Conservation (phyloP, 2,329 filamentous ascomycete species). For the Atkinsonella texensis region DNA sequence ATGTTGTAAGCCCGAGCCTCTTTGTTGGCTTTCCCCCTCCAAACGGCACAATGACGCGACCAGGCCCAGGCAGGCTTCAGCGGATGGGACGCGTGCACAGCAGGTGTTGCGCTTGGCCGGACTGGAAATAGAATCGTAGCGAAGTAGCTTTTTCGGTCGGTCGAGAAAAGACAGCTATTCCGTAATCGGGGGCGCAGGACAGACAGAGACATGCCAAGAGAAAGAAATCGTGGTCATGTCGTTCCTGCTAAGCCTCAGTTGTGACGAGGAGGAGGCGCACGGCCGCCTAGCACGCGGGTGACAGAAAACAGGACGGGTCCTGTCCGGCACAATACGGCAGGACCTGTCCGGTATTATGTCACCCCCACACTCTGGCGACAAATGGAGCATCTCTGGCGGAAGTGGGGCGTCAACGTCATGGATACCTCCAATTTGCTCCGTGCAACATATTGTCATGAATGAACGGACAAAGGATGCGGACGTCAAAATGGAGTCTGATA, state of each 20-base stretch:
- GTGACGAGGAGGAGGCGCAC: background rate
- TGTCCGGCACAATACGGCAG: no score
- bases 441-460: no score
- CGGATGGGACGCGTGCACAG: background rate
- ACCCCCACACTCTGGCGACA: background rate
- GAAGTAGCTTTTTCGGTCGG: background rate
- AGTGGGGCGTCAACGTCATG: background rate
- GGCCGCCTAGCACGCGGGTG: no score
- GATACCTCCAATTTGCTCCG: background rate
- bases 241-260: background rate
- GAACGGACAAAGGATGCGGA: no score
- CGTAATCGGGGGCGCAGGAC: background rate
- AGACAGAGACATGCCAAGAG: background rate
- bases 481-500: no score
- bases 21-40: background rate
- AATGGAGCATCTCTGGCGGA: background rate
- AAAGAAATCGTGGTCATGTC: background rate
- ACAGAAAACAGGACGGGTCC: no score
- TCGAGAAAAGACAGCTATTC: background rate
- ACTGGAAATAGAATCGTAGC: background rate
- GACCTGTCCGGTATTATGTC: no score
- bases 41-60: background rate
- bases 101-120: background rate
- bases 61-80: background rate
- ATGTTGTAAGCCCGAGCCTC: background rate